Evolutionary conservation across 768 basidiomycete genomes (phyloP).

Genomic region (Rubroboletus pulcherrimus): DNA sequence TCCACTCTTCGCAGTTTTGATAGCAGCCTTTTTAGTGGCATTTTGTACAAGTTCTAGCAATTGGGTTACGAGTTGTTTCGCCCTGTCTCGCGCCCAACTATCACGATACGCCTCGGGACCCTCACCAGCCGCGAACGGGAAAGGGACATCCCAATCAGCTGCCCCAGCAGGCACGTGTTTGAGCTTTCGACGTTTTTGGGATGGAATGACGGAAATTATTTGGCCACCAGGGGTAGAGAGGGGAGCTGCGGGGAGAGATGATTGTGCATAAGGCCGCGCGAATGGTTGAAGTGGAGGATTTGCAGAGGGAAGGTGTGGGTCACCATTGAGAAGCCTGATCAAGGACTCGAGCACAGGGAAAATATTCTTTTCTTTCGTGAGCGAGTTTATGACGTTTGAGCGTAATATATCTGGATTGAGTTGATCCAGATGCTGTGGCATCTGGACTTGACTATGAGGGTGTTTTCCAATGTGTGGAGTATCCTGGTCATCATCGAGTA

Average conservation of each 20-base stretch:
- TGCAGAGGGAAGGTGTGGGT: constrained; percentile 21
- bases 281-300: constrained; percentile 8
- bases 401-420: constrained; percentile 43
- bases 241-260: not conserved
- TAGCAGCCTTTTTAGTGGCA: constrained; percentile 59
- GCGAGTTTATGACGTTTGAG: constrained; percentile 55
- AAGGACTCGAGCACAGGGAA: constrained; percentile 63
- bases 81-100: constrained; percentile 64
- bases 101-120: constrained; percentile 62
- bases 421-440: constrained; percentile 18
- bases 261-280: constrained; percentile 19
- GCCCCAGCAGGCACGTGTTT: constrained; percentile 74
- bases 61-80: constrained; percentile 58
- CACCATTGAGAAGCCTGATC: constrained; percentile 48
- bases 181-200: constrained; percentile 59
- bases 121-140: constrained; percentile 68
- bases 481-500: constrained; percentile 58
- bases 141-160: constrained; percentile 79
- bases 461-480: constrained; percentile 20
- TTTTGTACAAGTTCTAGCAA: constrained; percentile 56
- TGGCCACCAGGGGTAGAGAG: not conserved
- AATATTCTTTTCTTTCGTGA: constrained; percentile 62
- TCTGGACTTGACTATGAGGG: not conserved
- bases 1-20: constrained; percentile 34
- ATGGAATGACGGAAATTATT: constrained; percentile 13